Percentiles rank a stretch among this genome's conserved stretches.
phyloP scores from a whole-genome alignment of 345 rosid species.

The Gossypium raimondii region DNA sequence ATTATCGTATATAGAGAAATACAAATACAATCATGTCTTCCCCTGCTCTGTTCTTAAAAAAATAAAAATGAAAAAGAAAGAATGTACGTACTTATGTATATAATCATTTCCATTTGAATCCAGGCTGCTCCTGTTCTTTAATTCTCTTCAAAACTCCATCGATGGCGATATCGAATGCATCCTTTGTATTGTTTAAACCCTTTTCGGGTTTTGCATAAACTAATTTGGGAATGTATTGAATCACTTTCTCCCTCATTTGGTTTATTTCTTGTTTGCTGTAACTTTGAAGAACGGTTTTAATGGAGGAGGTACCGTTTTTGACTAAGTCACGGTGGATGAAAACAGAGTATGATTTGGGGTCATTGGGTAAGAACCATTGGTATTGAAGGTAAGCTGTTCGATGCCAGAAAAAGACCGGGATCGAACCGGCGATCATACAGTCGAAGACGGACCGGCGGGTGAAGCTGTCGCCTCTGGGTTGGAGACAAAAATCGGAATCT shows the following conservation, averaged over 20 bases:
- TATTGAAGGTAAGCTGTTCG: conserved; percentile 82
- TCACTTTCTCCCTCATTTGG: conserved; percentile 76
- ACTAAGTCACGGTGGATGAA: conserved; percentile 71
- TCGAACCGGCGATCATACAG: conserved; percentile 93
- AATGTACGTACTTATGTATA: not conserved
- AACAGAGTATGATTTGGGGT: conserved; percentile 69
- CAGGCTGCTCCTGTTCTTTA: conserved; percentile 61
- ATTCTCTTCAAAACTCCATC: conserved; percentile 78
- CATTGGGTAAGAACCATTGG: conserved; percentile 84
- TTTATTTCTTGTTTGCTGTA: conserved; percentile 56
- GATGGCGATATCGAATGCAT: conserved; percentile 87
- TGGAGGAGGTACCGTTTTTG: conserved; percentile 64
- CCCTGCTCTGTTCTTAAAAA: not conserved
- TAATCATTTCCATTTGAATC: conserved; percentile 58
- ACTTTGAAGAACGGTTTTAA: conserved; percentile 56
- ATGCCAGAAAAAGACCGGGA: conserved; percentile 95
- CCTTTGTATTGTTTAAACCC: conserved; percentile 64
- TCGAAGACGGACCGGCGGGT: conserved; percentile 90
- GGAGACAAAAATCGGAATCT: conserved; percentile 77
- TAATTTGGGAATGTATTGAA: conserved; percentile 60
- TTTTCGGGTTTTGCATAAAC: conserved; percentile 58
- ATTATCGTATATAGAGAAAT: not conserved
- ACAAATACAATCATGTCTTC: not conserved
- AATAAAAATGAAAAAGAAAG: not conserved
- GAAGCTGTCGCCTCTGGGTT: conserved; percentile 96